Evolutionary conservation across 352 stramenopile species (phyloP).

Genomic region (Globisporangium polare): DNA sequence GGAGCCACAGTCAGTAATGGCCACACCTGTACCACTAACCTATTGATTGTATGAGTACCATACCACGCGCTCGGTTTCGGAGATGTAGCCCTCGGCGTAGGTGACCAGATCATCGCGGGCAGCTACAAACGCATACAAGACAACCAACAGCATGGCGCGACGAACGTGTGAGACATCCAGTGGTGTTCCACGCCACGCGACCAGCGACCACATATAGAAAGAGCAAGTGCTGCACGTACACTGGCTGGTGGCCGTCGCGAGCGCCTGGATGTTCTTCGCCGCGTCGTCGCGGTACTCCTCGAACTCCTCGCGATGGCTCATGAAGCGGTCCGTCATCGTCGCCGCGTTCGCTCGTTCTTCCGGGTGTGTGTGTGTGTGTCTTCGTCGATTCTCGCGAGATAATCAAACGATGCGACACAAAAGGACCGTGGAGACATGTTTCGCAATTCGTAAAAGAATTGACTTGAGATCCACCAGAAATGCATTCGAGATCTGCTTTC

Average conservation of each 20-base stretch:
- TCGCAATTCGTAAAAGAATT: no score
- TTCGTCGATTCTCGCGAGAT: not conserved
- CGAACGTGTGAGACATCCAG: not conserved
- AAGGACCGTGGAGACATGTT: not conserved
- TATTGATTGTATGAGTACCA: no score
- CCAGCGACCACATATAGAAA: not conserved
- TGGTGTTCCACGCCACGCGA: not conserved
- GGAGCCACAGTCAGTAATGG: not conserved
- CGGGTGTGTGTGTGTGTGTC: no score
- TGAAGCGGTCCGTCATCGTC: conserved; percentile 71
- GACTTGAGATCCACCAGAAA: no score
- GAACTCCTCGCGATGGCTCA: conserved; percentile 78
- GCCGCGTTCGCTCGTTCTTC: not conserved
- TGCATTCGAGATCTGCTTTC: no score
- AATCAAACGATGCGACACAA: not conserved
- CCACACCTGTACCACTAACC: no score
- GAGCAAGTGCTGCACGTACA: conserved; percentile 2
- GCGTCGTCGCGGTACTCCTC: conserved; percentile 76
- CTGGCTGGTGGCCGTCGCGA: conserved; percentile 32
- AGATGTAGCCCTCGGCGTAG: conserved; percentile 57
- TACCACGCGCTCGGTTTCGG: conserved; percentile 71
- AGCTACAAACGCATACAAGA: conserved; percentile 19
- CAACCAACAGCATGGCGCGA: not conserved
- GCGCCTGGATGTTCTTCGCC: conserved; percentile 52
- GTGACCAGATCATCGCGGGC: conserved; percentile 41